Conservation (phyloP, 495 filamentous ascomycete genomes). For the Aspergillus incahuasiensis region DNA sequence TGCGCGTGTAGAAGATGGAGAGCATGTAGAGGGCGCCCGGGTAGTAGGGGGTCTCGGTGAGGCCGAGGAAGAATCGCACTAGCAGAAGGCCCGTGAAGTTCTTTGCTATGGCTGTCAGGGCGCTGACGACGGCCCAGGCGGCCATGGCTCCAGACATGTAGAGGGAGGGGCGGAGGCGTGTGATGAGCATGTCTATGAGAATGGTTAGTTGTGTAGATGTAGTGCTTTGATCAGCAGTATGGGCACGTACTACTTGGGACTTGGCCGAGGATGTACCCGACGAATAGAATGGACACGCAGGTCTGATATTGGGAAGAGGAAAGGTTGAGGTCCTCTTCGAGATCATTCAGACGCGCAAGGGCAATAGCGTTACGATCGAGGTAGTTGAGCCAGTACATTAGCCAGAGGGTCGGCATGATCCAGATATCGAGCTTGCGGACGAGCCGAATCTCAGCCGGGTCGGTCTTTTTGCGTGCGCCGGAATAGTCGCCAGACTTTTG, state of each 20-base stretch:
- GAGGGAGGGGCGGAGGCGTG: conserved; percentile 25
- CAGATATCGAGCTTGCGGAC: conserved; percentile 44
- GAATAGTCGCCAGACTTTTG: conserved; percentile 27
- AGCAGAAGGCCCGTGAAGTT: conserved; percentile 37
- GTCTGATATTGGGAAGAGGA: conserved; percentile 45
- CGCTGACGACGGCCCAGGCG: conserved; percentile 44
- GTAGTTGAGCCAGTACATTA: conserved; percentile 48
- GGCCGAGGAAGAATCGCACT: conserved; percentile 34
- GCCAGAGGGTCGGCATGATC: conserved; percentile 45
- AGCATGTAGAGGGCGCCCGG: conserved; percentile 39
- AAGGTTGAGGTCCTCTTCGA: conserved; percentile 40
- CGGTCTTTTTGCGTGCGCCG: conserved; percentile 36
- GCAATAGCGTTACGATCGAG: conserved; percentile 40
- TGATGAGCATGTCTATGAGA: conserved; percentile 49
- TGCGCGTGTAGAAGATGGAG: conserved; percentile 42
- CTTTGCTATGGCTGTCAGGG: conserved; percentile 36
- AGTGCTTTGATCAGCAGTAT: background rate
- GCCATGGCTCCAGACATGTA: conserved; percentile 36
- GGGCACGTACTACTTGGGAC: conserved; percentile 18
- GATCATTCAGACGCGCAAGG: conserved; percentile 25
- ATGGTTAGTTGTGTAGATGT: background rate
- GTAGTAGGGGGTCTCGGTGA: conserved; percentile 31
- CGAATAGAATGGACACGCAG: conserved; percentile 51
- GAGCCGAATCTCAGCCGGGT: conserved; percentile 39
- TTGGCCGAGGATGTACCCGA: conserved; percentile 31